Base-by-base conservation (phyloP, 2,329 filamentous ascomycete species). In the Scolecobasidium constrictum region DNA sequence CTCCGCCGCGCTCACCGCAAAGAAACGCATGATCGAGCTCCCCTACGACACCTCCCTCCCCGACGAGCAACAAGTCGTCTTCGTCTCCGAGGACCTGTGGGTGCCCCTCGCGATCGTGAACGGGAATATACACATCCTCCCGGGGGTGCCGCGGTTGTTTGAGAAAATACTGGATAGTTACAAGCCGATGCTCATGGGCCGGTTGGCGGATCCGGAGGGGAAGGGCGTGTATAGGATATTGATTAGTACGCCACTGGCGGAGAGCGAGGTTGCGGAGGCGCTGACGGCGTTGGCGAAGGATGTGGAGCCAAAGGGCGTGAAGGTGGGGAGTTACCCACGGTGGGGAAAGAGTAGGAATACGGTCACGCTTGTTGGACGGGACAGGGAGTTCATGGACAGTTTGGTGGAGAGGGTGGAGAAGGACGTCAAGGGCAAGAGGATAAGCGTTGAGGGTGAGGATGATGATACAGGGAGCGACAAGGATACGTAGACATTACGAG, bases 291-390 rank as follows among this genome's bases (percentile, higher is more conserved):
- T 96, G 48, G 85, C 88, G 4, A 73, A 68, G 20, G 77, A 77
- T 59, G 83, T 88, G 17, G 81, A 78, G 58, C 67, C 77, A 1
- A 78, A 75, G 54, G 87, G 86, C 3, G 74, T 96, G 54, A 96
- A 96, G 66, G 86, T 96, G 13, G 92, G 92, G 37, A 94, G 86
- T 62, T 96, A 98, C 63, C 92, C 92, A 26, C 72, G 86, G 43
- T 95, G 88, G 87, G 86, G 83, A 4, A 90, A 86, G 70, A 77
- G 78, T 54, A 72, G 72, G 49, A 96, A 96, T 62, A 92, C 87
- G 0, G 86, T 96, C 38, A 95, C 90, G 9, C 68, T 98, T 42
- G 88, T 95, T 13, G 78, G 71, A 13, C 78, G 77, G 50, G 83
- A 95, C 56, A 69, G 73, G 50, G 79, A 75, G 18, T 90, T 77